Evolutionary conservation across 306 rosid species (phyloP).

Genomic region (Citrullus colocynthis): DNA sequence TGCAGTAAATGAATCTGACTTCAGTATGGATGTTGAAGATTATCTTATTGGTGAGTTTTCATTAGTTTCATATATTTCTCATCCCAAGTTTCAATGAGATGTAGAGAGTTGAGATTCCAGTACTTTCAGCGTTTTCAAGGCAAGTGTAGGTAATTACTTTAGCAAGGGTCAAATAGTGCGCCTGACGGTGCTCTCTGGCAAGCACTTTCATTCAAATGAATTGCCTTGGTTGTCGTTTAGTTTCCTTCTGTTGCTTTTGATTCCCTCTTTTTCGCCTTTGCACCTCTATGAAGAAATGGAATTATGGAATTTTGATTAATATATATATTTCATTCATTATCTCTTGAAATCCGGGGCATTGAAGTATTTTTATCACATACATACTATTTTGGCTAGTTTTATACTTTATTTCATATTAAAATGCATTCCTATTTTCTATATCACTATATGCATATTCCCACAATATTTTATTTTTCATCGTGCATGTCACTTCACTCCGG

Average conservation of each 20-base stretch:
- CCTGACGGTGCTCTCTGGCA: not conserved
- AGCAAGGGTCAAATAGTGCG: not conserved
- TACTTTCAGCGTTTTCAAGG: not conserved
- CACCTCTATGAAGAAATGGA: not conserved
- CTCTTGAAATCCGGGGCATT: not conserved
- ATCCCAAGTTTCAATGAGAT: not conserved
- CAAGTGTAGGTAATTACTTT: not conserved
- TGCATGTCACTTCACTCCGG: not conserved
- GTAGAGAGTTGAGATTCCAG: not conserved
- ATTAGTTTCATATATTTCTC: not conserved
- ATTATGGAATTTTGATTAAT: not conserved
- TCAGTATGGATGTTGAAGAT: constrained; percentile 76
- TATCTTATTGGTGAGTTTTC: constrained; percentile 65
- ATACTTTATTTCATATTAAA: not conserved
- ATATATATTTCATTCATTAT: not conserved
- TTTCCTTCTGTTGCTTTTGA: not conserved
- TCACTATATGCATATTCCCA: not conserved
- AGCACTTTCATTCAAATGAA: not conserved
- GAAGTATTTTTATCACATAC: not conserved
- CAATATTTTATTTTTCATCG: not conserved
- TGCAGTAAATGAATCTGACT: constrained; percentile 68
- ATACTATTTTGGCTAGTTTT: not conserved
- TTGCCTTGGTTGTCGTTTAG: not conserved
- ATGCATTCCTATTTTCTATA: not conserved
- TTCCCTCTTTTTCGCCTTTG: not conserved